Conservation (phyloP, 129 eudicot genomes). For the Apium graveolens region DNA sequence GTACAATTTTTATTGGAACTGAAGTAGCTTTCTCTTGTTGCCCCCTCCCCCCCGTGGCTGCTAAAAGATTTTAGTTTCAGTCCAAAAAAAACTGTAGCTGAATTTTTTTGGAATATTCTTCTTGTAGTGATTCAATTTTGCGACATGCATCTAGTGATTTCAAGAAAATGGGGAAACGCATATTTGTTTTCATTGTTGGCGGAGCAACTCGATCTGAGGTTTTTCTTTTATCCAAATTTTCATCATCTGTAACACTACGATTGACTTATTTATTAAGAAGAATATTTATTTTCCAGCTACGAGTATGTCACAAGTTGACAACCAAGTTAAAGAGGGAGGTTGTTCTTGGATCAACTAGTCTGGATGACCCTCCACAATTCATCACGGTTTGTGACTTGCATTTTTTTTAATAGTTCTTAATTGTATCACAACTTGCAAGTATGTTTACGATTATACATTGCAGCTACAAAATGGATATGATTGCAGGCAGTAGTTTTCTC, state of each 20-base stretch:
- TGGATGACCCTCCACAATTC: constrained; percentile 66
- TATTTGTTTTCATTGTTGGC: constrained; percentile 75
- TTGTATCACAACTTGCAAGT: background rate
- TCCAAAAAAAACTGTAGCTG: background rate
- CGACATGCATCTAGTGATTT: constrained; percentile 48
- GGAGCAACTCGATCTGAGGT: constrained; percentile 95
- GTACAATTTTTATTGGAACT: background rate
- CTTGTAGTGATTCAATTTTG: constrained; percentile 44
- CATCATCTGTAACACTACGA: constrained; percentile 2
- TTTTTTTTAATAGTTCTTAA: background rate
- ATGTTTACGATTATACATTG: background rate
- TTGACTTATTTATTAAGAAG: background rate
- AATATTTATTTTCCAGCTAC: constrained; percentile 31
- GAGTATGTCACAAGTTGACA: constrained; percentile 65
- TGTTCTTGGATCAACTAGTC: constrained; percentile 58
- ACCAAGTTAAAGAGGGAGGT: constrained; percentile 57
- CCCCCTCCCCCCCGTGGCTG: background rate
- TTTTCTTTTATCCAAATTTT: background rate
- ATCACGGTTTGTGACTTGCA: constrained; percentile 34
- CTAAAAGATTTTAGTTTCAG: background rate
- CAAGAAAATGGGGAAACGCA: constrained; percentile 73
- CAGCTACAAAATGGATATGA: background rate
- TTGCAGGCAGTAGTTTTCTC: background rate
- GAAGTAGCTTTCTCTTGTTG: background rate
- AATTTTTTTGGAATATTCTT: background rate